Percentiles rank a stretch among this genome's conserved stretches.
These are phyloP conservation scores for Boletales sp. DNA, from an alignment of 768 basidiomycete species.

Conservation along the genomic window DNA sequence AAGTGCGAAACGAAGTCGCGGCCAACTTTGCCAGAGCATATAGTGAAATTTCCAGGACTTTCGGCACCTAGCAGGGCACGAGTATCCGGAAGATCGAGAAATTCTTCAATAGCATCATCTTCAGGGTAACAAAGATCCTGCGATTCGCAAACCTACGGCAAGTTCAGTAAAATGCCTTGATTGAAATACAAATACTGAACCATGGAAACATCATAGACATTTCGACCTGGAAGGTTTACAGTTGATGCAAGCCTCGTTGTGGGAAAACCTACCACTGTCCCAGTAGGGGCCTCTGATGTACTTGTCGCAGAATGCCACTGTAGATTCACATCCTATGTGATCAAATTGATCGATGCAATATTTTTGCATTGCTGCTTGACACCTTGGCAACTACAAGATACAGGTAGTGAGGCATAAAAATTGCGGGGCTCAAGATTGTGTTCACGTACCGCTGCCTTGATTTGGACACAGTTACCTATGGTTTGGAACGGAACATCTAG, in stretches of 20 bases:
- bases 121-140: too few relatives aligned
- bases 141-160: too few relatives aligned
- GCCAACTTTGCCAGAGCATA: slow-evolving; percentile 51
- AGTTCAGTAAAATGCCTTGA: not conserved
- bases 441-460: too few relatives aligned
- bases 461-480: too few relatives aligned
- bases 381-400: too few relatives aligned
- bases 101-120: too few relatives aligned
- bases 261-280: slow-evolving; percentile 30
- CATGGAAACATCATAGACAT: slow-evolving; percentile 61
- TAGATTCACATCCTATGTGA: slow-evolving; percentile 61
- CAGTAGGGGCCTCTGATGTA: slow-evolving; percentile 46
- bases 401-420: too few relatives aligned
- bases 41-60: not conserved
- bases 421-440: too few relatives aligned
- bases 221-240: slow-evolving; percentile 33
- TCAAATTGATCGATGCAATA: slow-evolving; percentile 66
- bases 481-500: too few relatives aligned
- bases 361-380: not conserved
- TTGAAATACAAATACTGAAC: slow-evolving; percentile 10
- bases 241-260: not conserved
- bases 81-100: too few relatives aligned
- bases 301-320: slow-evolving; percentile 43
- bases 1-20: slow-evolving; percentile 49
- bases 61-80: too few relatives aligned